These are phyloP conservation scores for Penicillium hesseltinei DNA, from an alignment of 2,329 filamentous ascomycete species.

Conservation along the genomic window DNA sequence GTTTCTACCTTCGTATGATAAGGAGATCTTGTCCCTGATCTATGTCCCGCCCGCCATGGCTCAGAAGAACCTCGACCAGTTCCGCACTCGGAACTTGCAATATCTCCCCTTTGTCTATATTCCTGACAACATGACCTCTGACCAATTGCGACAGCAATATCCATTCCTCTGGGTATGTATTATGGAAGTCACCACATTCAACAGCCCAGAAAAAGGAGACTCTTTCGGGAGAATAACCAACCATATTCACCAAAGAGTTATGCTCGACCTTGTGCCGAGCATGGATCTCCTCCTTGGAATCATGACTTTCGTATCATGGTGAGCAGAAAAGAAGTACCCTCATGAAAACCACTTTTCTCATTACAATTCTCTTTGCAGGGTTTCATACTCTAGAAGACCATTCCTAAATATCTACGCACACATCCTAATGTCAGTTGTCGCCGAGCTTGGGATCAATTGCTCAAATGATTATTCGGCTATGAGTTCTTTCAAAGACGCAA, in stretches of 20 bases:
- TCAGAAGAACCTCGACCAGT: conserved; percentile 17
- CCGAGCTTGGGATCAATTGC: conserved; percentile 25
- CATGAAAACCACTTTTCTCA: background rate
- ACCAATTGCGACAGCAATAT: conserved; percentile 30
- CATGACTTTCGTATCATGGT: conserved; percentile 25
- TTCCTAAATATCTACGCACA: conserved; percentile 23
- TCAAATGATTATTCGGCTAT: conserved; percentile 15
- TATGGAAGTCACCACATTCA: conserved; percentile 32
- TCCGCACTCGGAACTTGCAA: conserved; percentile 26
- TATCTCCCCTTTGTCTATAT: conserved; percentile 31
- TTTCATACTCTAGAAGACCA: conserved; percentile 20
- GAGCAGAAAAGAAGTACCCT: background rate
- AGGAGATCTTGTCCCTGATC: conserved; percentile 13
- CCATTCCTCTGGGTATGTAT: conserved; percentile 44
- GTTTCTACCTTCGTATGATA: background rate
- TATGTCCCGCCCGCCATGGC: conserved; percentile 18
- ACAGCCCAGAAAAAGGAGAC: conserved; percentile 10
- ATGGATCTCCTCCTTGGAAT: conserved; percentile 25
- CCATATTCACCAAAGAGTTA: conserved; percentile 21
- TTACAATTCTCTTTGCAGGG: conserved; percentile 12
- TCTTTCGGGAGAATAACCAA: conserved; percentile 20
- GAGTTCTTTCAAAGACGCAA: conserved; percentile 22
- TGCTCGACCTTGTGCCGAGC: conserved; percentile 18
- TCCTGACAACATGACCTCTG: conserved; percentile 21
- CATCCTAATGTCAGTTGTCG: conserved; percentile 25